Evolutionary conservation across 768 basidiomycete genomes (phyloP).

Genomic region (Boletus pseudo-olivaceus): DNA sequence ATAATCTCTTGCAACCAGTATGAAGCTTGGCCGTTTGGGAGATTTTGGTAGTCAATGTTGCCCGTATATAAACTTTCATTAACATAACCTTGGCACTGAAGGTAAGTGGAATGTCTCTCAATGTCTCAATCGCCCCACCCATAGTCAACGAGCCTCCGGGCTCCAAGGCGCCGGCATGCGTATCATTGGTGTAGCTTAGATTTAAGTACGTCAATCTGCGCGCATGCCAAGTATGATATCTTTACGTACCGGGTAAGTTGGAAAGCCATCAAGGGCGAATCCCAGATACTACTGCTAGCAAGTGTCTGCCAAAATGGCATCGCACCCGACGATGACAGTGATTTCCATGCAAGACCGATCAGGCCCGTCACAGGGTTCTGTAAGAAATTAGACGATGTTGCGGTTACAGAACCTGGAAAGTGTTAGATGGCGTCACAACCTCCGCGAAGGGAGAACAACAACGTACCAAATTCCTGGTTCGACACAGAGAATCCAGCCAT

Average conservation of each 20-base stretch:
- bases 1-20: slow-evolving; percentile 46
- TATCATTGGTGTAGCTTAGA: slow-evolving; percentile 41
- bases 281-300: slow-evolving; percentile 38
- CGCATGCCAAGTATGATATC: neutral
- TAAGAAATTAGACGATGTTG: slow-evolving; percentile 38
- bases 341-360: slow-evolving; percentile 66
- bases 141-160: slow-evolving; percentile 73
- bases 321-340: slow-evolving; percentile 54
- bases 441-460: neutral
- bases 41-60: slow-evolving; percentile 44
- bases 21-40: slow-evolving; percentile 37
- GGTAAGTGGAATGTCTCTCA: neutral
- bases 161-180: slow-evolving; percentile 41
- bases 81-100: slow-evolving; percentile 48
- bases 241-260: slow-evolving; percentile 49
- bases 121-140: slow-evolving; percentile 41
- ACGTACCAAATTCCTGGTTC: slow-evolving; percentile 55
- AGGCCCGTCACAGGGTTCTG: slow-evolving; percentile 59
- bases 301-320: slow-evolving; percentile 70
- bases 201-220: neutral
- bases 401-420: slow-evolving; percentile 35
- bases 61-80: slow-evolving; percentile 47
- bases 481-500: slow-evolving; percentile 63
- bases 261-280: slow-evolving; percentile 59
- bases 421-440: slow-evolving; percentile 16